phyloP scores from a whole-genome alignment of 441 rosid genomes.

The Pelargonium fulgidum region DNA sequence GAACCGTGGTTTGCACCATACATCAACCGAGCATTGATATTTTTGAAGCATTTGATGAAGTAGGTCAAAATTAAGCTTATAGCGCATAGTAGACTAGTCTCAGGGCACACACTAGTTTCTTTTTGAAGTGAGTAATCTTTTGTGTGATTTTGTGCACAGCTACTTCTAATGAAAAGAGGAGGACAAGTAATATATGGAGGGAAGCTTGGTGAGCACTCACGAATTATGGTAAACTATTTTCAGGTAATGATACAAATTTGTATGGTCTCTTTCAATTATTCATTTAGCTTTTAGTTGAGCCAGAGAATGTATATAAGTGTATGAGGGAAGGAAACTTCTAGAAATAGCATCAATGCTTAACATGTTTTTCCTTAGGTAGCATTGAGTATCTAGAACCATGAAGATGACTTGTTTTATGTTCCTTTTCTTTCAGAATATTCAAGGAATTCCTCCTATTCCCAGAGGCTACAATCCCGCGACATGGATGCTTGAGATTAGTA shows the following conservation, averaged over 20 bases:
- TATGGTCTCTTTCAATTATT: not conserved
- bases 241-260: slow-evolving; percentile 43
- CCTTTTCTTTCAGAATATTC: slow-evolving; percentile 32
- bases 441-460: slow-evolving; percentile 48
- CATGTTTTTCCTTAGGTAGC: not conserved
- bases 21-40: slow-evolving; percentile 94
- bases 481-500: slow-evolving; percentile 77
- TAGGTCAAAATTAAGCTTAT: slow-evolving; percentile 23
- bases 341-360: not conserved
- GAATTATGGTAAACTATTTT: slow-evolving; percentile 66
- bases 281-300: not conserved
- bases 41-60: slow-evolving; percentile 95
- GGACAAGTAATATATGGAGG: slow-evolving; percentile 91
- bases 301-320: not conserved
- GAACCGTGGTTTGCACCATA: slow-evolving; percentile 92
- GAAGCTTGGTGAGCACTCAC: slow-evolving; percentile 62
- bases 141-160: slow-evolving; percentile 36
- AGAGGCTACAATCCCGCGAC: slow-evolving; percentile 67
- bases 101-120: slow-evolving; percentile 11
- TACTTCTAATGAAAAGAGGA: slow-evolving; percentile 93
- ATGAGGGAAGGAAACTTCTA: not conserved
- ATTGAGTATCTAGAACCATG: not conserved
- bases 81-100: slow-evolving; percentile 2
- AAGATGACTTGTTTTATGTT: not conserved
- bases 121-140: slow-evolving; percentile 14